Conservation (phyloP, 345 rosid species). For the Corchorus olitorius region DNA sequence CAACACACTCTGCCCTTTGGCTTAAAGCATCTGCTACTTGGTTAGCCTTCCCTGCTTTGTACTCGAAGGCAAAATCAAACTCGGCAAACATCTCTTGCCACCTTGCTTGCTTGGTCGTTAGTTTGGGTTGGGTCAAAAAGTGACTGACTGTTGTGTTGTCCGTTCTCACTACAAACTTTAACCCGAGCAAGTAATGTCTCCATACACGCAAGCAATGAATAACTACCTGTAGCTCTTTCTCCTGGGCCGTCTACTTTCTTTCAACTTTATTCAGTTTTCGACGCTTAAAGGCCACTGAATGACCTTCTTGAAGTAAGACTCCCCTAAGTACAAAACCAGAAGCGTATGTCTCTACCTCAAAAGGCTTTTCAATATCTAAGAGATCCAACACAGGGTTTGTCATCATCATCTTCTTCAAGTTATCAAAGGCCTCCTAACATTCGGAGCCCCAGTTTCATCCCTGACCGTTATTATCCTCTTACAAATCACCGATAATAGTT, state of each 20-base stretch:
- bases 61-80: neutral
- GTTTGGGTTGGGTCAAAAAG: neutral
- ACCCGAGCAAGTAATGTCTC: neutral
- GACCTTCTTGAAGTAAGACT: neutral
- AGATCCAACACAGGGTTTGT: too few relatives aligned
- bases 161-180: neutral
- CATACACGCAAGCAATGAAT: neutral
- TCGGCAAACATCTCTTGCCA: neutral
- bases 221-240: neutral
- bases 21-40: neutral
- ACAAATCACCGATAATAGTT: too few relatives aligned
- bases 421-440: too few relatives aligned
- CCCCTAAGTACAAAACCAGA: neutral
- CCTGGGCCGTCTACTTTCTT: neutral
- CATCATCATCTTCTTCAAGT: too few relatives aligned
- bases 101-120: neutral
- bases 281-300: neutral
- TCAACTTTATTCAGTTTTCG: neutral
- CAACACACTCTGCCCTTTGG: neutral
- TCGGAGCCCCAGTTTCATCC: too few relatives aligned
- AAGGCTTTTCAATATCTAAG: too few relatives aligned
- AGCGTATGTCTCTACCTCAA: too few relatives aligned
- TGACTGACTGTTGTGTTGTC: neutral
- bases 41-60: conserved; percentile 2
- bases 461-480: too few relatives aligned